Base-by-base conservation (phyloP, 2,329 filamentous ascomycete species). In the Aspergillus hortae region DNA sequence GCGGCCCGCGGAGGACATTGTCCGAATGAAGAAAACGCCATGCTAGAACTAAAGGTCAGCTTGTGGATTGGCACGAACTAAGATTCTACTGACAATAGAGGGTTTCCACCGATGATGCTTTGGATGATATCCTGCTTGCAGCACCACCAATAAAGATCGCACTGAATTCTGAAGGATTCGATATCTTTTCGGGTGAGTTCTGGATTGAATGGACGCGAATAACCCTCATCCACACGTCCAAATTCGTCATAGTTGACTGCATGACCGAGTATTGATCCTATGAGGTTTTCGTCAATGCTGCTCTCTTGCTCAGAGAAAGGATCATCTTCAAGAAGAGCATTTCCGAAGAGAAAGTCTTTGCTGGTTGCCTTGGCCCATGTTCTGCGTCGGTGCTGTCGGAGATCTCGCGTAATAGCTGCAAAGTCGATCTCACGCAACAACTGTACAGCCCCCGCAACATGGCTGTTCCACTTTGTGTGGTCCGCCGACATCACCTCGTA, bases 401-500 rank as follows among this genome's bases (percentile, higher is more conserved):
- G 85, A 49, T 85, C 80, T 51, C 82, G 82, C 0, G 88, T 89
- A 76, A 92, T 87, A 1, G 83, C 80, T 9, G 80, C 80, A 55
- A 91, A 89, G 46, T 94, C 87, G 40, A 95, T 88, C 66, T 97
- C 92, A 48, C 83, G 82, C 23, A 97, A 80, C 27, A 97, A 79
- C 56, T 92, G 87, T 38, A 87, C 85, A 9, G 90, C 89, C 11
- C 94, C 94, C 44, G 89, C 84, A 35, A 97, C 77, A 71, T 97
- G 94, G 56, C 89, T 92, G 64, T 89, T 94, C 94, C 94, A 99
- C 68, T 96, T 96, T 50, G 88, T 85, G 63, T 97, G 92, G 60
- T 99, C 92, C 19, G 91, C 92, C 33, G 88, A 88, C 86, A 92
- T 94, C 15, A 96, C 89, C 68, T 97, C 94, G 64, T 95, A 97